Evolutionary conservation across 1,139 yeast genomes (phyloP), one percentile per base, ranked within the genome.

Genomic region (Hemisphaericaspora xylofermentans): DNA sequence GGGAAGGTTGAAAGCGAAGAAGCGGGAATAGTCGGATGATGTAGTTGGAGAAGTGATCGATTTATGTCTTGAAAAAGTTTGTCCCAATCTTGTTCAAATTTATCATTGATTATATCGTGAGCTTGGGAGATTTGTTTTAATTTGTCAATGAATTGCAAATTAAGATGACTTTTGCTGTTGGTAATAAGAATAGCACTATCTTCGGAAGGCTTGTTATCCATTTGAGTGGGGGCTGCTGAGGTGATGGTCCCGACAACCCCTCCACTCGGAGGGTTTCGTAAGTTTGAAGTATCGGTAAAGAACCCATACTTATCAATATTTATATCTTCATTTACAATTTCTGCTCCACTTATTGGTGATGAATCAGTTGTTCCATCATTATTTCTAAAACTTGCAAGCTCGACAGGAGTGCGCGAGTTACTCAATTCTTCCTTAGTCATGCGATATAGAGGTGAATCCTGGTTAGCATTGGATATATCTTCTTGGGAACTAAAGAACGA

Each of bases 221-320:
- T 29, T 17, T 16, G 21, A 4, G 9, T 25, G n/a, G 37, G 19
- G 3, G 30, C 12, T 15, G 38, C 18, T 2, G 16, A 6, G n/a
- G 21, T n/a, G 32, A 18, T 14, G 42, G 46, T 10, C 26, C 36
- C 25, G 33, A 19, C 22, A 8, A 5, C 22, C 8, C 24, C 9
- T 19, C 8, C 25, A 28, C 21, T 38, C 6, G 28, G 24, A 12
- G 35, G 22, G 10, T 36, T 25, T 21, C 32, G 17, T 37, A 46
- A 33, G 13, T 43, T 39, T 13, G 40, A 31, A n/a, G 35, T 29
- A 40, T 63, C 65, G 16, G 56, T 58, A 25, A 76, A 63, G 52
- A 78, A 78, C 0, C 83, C 83, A 53, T 71, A 77, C 43, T 74
- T 61, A 49, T 78, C 83, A 6, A 78, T 68, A 27, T 60, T 57